Percentiles rank a stretch among this genome's conserved stretches.
These are phyloP conservation scores for Hanseniaspora uvarum DNA, from an alignment of 1,139 yeast species.

Conservation along the genomic window DNA sequence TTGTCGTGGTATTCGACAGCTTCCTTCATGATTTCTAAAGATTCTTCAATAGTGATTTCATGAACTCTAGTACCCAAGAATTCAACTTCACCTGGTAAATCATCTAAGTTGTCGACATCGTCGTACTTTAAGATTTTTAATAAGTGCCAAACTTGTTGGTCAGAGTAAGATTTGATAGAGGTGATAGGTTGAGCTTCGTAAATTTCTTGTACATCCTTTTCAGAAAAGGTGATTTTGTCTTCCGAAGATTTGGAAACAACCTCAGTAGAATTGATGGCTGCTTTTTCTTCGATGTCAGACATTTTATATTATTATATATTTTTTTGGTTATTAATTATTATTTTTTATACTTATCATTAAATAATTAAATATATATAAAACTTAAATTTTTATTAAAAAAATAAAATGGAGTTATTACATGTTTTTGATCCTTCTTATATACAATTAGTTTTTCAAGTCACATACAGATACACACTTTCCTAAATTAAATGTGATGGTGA, in stretches of 20 bases:
- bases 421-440: no score
- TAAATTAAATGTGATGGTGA: no score
- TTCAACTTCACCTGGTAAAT: conserved; percentile 26
- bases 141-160: conserved; percentile 16
- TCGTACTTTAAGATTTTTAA: conserved; percentile 22
- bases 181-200: conserved; percentile 10
- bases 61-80: conserved; percentile 37
- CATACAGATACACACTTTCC: no score
- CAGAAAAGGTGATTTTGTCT: background rate
- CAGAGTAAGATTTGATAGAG: conserved; percentile 17
- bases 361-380: no score
- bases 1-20: conserved; percentile 36
- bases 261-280: background rate
- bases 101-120: conserved; percentile 22
- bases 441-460: no score
- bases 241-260: conserved; percentile 5
- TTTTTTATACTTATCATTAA: background rate
- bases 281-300: background rate
- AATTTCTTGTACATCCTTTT: background rate
- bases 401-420: no score
- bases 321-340: background rate
- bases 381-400: no score
- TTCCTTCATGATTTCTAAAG: conserved; percentile 36
- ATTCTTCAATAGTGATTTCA: conserved; percentile 34
- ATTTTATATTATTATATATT: background rate